Evolutionary conservation across 768 basidiomycete species (phyloP), one percentile per base, ranked within the genome.

Genomic region (Vishniacozyma victoriae): DNA sequence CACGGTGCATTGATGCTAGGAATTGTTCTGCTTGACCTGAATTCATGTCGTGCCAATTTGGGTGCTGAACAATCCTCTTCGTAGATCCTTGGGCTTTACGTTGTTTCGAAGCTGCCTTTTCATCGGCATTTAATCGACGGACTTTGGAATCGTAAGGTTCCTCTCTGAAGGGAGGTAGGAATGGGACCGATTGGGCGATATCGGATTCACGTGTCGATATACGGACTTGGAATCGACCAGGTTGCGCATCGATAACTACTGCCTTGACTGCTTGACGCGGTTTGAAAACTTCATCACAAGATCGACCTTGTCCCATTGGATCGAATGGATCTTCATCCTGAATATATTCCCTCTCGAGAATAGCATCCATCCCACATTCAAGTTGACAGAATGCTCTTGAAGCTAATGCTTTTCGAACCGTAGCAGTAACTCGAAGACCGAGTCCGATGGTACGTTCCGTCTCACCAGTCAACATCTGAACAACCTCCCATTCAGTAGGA

Each of bases 391-490:
- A 75, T 25, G 79, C 75, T 24, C 87, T 81, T 31, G 78, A 64
- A 20, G 87, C 79, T 12, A 80, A 76, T 40, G 82, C 85, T 11
- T 87, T 86, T 20, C 62, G 44, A 43, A 76, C 69, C 12, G 64
- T 64, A 3, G 73, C 75, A 7, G 76, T 72, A 45, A 99, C 80
- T 58, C 92, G 84, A 44, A 89, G 77, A 35, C 90, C 90, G 26
- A 79, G 74, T 47, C 78, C 78, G 48, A 99, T 76, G 2, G 89
- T 92, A 35, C 79, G 75, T 33, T 74, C 71, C 4, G 91, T 91
- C 76, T 97, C 95, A 23, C 92, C 90, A 31, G 88, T 90, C 42
- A 97, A 80, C 92, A 95, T 96, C 1, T 87, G 89, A 60, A 96
- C 74, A 22, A 93, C 80, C 48, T 95, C 86, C 84, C 84, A 85